Base-by-base conservation (phyloP, 129 eudicot genomes). In the Centella asiatica region DNA sequence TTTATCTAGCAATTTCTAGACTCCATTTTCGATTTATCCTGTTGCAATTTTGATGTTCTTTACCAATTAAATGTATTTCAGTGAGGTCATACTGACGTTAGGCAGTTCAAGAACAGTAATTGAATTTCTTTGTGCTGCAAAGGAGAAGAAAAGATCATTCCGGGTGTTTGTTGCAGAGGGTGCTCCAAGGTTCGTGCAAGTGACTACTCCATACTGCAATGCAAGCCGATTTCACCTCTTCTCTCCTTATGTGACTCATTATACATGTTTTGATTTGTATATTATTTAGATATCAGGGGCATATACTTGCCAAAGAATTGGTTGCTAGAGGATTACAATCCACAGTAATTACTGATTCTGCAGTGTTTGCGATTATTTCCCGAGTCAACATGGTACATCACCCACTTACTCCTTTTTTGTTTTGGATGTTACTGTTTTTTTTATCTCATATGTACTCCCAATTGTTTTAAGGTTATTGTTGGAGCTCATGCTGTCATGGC, bases 401-500 rank as follows among this genome's bases (percentile, higher is more conserved):
- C 29, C 6, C 18, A 50, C 66, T 9, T 54, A 10, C 65, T 15
- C 22, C 25, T 50, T 23, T 53, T 23, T 53, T 19, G 24, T 39
- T 22, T 44, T 17, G 12, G 49, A 28, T 24, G n/a, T n/a, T n/a
- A n/a, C 44, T 49, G 1, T 48, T 72, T 26, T 71, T 19, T 14
- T n/a, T 11, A 9, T 53, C 66, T 62, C 22, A 54, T 45, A 34
- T 44, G 12, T 18, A 44, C 45, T 40, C 20, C 28, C 28, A 20
- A 28, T 44, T 60, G 24, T 32, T 25, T 32, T 17, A n/a, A 93
- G 99, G 99, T 93, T 51, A 83, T 93, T 72, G 99, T 93, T 73
- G 99, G 99, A 77, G 96, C 99, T 72, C 99, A 93, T 78, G 92
- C 95, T 63, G 89, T 93, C 54, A 93, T 93, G 99, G 87, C 96